Percentiles rank a stretch among this genome's conserved stretches.
phyloP scores from a whole-genome alignment of 148 eudicot genomes.

The Arctostaphylos glauca region DNA sequence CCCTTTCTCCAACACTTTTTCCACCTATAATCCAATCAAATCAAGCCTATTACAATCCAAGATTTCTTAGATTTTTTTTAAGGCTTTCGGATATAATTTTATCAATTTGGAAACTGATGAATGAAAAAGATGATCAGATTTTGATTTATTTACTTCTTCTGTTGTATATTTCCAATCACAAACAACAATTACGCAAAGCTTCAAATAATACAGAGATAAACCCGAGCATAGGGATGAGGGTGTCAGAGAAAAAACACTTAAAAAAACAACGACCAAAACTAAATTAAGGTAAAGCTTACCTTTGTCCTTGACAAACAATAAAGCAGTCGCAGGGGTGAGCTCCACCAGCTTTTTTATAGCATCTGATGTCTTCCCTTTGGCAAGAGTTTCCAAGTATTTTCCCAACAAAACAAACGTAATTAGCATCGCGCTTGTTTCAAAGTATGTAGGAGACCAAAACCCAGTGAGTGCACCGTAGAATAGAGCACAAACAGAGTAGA shows the following conservation, averaged over 20 bases:
- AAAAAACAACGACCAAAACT: not conserved
- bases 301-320: conserved; percentile 71
- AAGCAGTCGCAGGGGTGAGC: conserved; percentile 90
- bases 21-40: conserved; percentile 51
- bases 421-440: conserved; percentile 96
- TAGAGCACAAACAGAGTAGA: conserved; percentile 87
- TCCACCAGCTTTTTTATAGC: conserved; percentile 94
- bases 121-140: not conserved
- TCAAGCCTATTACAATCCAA: conserved; percentile 6
- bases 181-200: not conserved
- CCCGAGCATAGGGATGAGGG: not conserved
- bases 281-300: conserved; percentile 33
- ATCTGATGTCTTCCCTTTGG: conserved; percentile 96
- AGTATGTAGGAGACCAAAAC: conserved; percentile 90
- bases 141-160: not conserved
- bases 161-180: not conserved
- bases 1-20: conserved; percentile 63
- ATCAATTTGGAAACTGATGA: not conserved
- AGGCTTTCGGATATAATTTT: not conserved
- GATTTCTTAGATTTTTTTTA: not conserved
- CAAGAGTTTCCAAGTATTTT: conserved; percentile 85
- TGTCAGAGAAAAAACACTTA: not conserved
- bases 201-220: not conserved
- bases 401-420: conserved; percentile 94
- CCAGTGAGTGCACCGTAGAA: conserved; percentile 88